Evolutionary conservation across 164 flowering plant genomes (phyloP).

Genomic region (Cinnamomum chago): DNA sequence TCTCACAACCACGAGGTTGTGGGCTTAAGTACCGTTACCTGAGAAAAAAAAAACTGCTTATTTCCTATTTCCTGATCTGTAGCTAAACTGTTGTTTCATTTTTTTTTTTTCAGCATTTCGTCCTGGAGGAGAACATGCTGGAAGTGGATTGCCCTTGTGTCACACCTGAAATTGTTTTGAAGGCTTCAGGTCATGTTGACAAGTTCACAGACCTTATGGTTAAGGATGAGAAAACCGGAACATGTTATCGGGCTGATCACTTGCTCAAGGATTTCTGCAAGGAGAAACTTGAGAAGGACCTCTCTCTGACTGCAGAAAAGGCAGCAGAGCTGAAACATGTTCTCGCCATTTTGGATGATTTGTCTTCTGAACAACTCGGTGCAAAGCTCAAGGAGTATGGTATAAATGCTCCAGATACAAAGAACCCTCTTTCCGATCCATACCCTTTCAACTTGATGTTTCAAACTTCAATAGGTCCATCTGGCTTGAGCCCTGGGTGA

Average conservation of each 20-base stretch:
- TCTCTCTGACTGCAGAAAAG: conserved; percentile 52
- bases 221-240: conserved; percentile 90
- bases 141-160: conserved; percentile 98
- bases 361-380: conserved; percentile 80
- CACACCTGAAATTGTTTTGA: conserved; percentile 86
- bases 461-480: conserved; percentile 94
- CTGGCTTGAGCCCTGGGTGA: conserved; percentile 79
- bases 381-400: conserved; percentile 90
- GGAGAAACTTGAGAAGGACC: conserved; percentile 85
- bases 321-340: conserved; percentile 69
- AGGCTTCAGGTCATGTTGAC: conserved; percentile 99
- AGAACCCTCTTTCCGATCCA: conserved; percentile 87
- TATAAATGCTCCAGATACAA: conserved; percentile 89
- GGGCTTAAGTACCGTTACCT: too few relatives aligned
- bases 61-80: not conserved
- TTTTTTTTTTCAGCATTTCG: conserved; percentile 68
- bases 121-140: conserved; percentile 90
- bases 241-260: conserved; percentile 94
- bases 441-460: conserved; percentile 98
- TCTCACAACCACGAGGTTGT: too few relatives aligned
- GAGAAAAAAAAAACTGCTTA: not conserved
- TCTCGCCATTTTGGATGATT: conserved; percentile 81
- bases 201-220: conserved; percentile 99
- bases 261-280: conserved; percentile 91
- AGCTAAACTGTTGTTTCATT: not conserved